Evolutionary conservation across 306 rosid species (phyloP), one percentile per base, ranked within the genome.

Genomic region (Quercus robur): DNA sequence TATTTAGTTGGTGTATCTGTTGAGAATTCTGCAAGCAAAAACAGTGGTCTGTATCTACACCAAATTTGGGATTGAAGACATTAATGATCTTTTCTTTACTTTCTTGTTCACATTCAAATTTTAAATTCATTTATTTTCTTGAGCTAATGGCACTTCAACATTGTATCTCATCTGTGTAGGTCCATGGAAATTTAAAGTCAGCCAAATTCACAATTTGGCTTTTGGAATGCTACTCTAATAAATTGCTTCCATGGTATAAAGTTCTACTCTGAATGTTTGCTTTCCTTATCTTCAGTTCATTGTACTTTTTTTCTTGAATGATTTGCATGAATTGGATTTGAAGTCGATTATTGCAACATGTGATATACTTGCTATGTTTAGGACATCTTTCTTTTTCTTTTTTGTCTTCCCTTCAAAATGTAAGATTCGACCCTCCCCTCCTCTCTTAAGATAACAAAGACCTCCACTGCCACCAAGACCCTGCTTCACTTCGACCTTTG

Each of bases 201-300:
- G 86, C 85, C 14, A 88, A 90, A 71, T 80, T 46, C 55, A 76
- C 84, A 61, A 58, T 89, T 77, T 86, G 81, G 81, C 97, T 95
- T 86, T 84, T 95, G 86, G 92, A 91, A 75, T 93, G 96, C 89
- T 95, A 78, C 87, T 85, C 96, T 62, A 77, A 81, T 81, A 90
- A 91, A 90, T 73, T 93, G 84, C 88, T 93, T 78, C 91, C 98
- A 57, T 89, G 98, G 99, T 93, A 95, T 63, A 78, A 25, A 23
- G 44, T 72, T 76, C 52, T 80, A 69, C 56, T n/a, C 72, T 67
- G 51, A 35, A 64, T 35, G 26, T 35, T 33, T 19, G 13, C 23
- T 67, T 67, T 67, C 51, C 15, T 7, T 67, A 31, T 1, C n/a
- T 35, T 59, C 30, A 59, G 67, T 59, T 59, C 67, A 4, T 10